Base-by-base conservation (phyloP, 2,329 filamentous ascomycete genomes). In the Penicillium decumbens region DNA sequence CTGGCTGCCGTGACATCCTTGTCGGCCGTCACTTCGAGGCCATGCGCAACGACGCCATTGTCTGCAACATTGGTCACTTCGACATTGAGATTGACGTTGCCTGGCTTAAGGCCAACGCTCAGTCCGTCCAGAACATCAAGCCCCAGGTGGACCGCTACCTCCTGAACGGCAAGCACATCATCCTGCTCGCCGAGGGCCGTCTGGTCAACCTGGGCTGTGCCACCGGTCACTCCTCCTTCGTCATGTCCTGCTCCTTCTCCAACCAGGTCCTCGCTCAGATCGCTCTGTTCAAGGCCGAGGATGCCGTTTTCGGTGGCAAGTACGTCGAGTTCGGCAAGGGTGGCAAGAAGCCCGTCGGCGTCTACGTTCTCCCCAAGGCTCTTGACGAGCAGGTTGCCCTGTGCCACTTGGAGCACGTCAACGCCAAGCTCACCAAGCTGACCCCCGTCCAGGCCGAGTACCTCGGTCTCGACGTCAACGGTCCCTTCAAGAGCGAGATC, bases 231-330 rank as follows among this genome's bases (percentile, higher is more conserved):
- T 95, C 91, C 64, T 97, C 92, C 45, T 98, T 98, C 77, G 93
- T 98, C 81, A 97, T 98, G 93, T 96, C 91, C 67, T 98, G 93
- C 87, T 97, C 92, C 59, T 98, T 98, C 87, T 95, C 91, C 83
- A 98, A 98, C 87, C 93, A 98, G 83, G 93, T 97, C 67, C 89
- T 98, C 74, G 93, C 93, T 63, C 93, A 98, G 82, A 97, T 98
- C 79, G 87, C 95, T 80, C 80, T 98, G 69, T 98, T 77, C 88
- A 97, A 97, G 87, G 86, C 84, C 68, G 81, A 86, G 67, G 91
- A 97, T 72, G 82, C 82, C 72, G 86, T 79, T 50, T 98, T 95
- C 74, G 83, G 86, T 76, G 79, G 88, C 78, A 96, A 96, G 83
- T 95, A 96, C 79, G 78, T 91, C 66, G 93, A 96, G 79, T 98